phyloP scores from a whole-genome alignment of 768 basidiomycete species.

The Russula sp. region DNA sequence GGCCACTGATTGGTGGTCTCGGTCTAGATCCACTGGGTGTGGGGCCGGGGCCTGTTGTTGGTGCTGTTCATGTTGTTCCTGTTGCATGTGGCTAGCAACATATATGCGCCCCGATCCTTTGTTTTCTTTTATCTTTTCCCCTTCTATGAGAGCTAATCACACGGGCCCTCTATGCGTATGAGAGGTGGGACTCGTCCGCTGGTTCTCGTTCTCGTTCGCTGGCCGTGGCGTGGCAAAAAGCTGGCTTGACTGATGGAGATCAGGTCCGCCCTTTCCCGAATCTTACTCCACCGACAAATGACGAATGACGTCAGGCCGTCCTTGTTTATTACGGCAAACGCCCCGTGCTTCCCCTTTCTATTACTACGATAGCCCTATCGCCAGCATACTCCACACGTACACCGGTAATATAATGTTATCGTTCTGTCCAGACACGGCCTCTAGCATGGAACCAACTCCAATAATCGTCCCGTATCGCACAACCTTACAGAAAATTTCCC shows the following conservation, averaged over 20 bases:
- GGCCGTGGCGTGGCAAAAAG: slow-evolving; percentile 8
- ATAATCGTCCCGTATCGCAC: slow-evolving; percentile 58
- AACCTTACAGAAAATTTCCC: slow-evolving; percentile 36
- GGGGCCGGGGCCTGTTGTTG: background rate
- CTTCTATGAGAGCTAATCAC: background rate
- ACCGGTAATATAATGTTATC: slow-evolving; percentile 96
- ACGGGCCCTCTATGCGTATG: background rate
- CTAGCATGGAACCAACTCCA: slow-evolving; percentile 63
- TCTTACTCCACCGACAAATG: background rate
- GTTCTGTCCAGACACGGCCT: slow-evolving; percentile 92
- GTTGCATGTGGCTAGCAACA: background rate
- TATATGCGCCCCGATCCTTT: background rate
- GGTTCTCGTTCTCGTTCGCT: background rate
- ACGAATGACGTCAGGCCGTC: slow-evolving; percentile 2
- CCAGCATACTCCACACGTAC: slow-evolving; percentile 85
- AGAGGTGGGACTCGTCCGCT: background rate
- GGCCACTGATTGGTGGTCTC: background rate
- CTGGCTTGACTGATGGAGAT: background rate
- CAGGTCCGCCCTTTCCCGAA: background rate
- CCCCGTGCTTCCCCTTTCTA: background rate
- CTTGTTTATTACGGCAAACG: background rate
- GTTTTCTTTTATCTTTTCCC: background rate
- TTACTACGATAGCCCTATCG: slow-evolving; percentile 5
- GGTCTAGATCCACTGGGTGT: slow-evolving; percentile 14
- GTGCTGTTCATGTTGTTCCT: background rate